These are phyloP conservation scores for Solanum hybrid DNA, from an alignment of 305 asterid species.

Conservation along the genomic window DNA sequence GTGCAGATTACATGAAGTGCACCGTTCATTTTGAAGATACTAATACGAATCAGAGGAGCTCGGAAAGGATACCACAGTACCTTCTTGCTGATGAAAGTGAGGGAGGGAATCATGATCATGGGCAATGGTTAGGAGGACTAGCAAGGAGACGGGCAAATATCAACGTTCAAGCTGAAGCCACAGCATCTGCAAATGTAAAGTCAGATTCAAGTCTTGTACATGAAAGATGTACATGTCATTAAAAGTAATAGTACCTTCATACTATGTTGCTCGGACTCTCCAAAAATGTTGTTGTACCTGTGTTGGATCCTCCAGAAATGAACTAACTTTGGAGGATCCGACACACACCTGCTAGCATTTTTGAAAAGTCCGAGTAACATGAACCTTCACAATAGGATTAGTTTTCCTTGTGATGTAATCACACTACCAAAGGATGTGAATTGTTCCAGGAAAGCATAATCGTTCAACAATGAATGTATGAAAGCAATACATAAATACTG, in stretches of 20 bases:
- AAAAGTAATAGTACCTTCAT: background rate
- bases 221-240: background rate
- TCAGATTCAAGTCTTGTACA: background rate
- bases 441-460: background rate
- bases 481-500: background rate
- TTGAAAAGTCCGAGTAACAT: background rate
- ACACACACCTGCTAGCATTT: background rate
- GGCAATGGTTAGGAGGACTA: background rate
- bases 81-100: slow-evolving; percentile 2
- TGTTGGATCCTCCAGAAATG: background rate
- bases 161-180: background rate
- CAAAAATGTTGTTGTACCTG: background rate
- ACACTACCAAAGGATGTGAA: background rate
- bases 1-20: slow-evolving; percentile 15
- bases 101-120: background rate
- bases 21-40: background rate
- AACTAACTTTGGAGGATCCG: background rate
- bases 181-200: background rate
- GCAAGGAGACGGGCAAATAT: background rate
- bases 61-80: background rate
- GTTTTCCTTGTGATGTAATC: background rate
- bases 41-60: background rate
- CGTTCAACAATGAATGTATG: background rate
- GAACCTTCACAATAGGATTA: background rate
- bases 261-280: background rate